A percentile compares a stretch with the other conserved stretches of the same genome.
These are phyloP conservation scores for Penicillium pancosmium DNA, from an alignment of 495 filamentous ascomycete species.

Conservation along the genomic window DNA sequence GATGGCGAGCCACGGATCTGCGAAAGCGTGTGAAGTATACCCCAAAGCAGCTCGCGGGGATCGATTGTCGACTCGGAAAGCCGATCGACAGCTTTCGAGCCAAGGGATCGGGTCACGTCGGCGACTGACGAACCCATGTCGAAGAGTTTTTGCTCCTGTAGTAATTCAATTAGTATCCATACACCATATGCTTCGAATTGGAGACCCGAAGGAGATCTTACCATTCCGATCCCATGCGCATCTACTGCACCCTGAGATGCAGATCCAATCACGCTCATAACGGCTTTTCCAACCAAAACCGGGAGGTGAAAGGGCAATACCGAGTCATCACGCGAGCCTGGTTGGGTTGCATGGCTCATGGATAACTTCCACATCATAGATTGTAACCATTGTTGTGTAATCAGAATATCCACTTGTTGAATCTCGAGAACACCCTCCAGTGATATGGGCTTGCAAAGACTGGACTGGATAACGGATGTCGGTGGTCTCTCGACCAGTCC, in stretches of 20 bases:
- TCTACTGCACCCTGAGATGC: constrained; percentile 57
- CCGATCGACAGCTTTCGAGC: constrained; percentile 32
- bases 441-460: constrained; percentile 40
- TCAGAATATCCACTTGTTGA: constrained; percentile 62
- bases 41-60: constrained; percentile 46
- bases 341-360: constrained; percentile 55
- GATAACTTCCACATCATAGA: constrained; percentile 64
- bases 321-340: constrained; percentile 43
- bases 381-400: constrained; percentile 66
- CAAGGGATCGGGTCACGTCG: constrained; percentile 32
- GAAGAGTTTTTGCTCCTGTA: constrained; percentile 47
- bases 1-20: constrained; percentile 50
- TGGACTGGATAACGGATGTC: constrained; percentile 42
- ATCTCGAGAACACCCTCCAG: constrained; percentile 54
- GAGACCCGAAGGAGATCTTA: constrained; percentile 17
- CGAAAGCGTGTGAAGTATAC: constrained; percentile 43
- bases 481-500: constrained; percentile 39
- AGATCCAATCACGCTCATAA: constrained; percentile 55
- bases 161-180: not conserved
- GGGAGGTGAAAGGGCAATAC: constrained; percentile 62
- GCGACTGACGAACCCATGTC: constrained; percentile 43
- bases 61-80: constrained; percentile 38
- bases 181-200: too few relatives aligned
- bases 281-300: constrained; percentile 56
- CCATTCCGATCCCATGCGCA: constrained; percentile 67